A percentile compares a stretch with the other conserved stretches of the same genome.
Evolutionary conservation across 805 yeast genomes (phyloP).

Genomic region (Candida tammaniensis): DNA sequence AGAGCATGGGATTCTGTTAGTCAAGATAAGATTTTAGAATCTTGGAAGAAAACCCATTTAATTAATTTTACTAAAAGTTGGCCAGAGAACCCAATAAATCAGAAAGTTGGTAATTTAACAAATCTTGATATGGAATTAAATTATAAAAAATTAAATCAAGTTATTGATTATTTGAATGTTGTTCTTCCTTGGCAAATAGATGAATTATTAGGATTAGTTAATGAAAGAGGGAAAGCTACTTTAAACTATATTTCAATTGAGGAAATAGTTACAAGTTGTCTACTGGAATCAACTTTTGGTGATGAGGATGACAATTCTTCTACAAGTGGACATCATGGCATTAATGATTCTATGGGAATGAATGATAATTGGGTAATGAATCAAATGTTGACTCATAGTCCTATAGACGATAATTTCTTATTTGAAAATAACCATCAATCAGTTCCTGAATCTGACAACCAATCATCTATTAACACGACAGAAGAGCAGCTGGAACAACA

Average conservation of each 20-base stretch:
- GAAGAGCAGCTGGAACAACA: background rate
- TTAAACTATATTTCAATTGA: conserved; percentile 53
- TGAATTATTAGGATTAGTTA: conserved; percentile 50
- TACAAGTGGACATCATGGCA: conserved; percentile 1
- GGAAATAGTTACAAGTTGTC: conserved; percentile 60
- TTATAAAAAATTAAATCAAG: conserved; percentile 41
- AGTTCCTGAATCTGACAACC: background rate
- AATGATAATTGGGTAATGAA: conserved; percentile 14
- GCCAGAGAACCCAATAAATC: conserved; percentile 19
- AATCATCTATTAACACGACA: background rate
- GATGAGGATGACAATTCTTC: too few species aligned
- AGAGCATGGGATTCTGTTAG: conserved; percentile 51
- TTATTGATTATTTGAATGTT: conserved; percentile 49
- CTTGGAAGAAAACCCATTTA: conserved; percentile 37
- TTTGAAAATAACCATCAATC: conserved; percentile 2
- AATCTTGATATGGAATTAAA: conserved; percentile 16
- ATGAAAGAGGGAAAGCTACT: conserved; percentile 40
- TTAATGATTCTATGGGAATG: background rate
- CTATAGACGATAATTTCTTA: conserved; percentile 2
- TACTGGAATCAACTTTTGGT: conserved; percentile 48
- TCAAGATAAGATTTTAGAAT: conserved; percentile 25
- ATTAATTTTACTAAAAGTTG: conserved; percentile 25
- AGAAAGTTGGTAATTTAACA: conserved; percentile 1
- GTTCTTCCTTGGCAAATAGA: conserved; percentile 58
- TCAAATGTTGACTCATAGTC: conserved; percentile 12